Base-by-base conservation (phyloP, 306 rosid genomes). In the Fragaria iinumae region DNA sequence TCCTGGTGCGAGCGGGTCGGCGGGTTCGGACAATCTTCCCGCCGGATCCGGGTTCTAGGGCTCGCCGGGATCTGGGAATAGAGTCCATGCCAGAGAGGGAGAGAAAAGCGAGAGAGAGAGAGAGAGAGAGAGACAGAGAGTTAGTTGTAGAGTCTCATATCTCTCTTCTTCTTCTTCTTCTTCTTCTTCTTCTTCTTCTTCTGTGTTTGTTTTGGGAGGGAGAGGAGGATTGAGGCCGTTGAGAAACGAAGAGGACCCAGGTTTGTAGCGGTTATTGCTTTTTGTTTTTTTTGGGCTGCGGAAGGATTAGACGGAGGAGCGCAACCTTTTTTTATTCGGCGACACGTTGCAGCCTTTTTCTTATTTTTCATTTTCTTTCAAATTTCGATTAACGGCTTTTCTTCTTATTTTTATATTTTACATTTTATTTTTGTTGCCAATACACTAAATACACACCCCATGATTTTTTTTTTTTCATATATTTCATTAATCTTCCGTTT, bases 1-100 rank as follows among this genome's bases (percentile, higher is more conserved):
- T 92, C 57, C 80, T 87, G 2, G 84, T 47, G 16, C 80, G 38
- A 39, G 81, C 80, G 45, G 76, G 36, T 59, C 88, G 91, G 72
- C 96, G 85, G 34, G 84, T 55, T 1, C 99, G 89, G 66, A 92
- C 77, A 7, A 92, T 85, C 70, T 96, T 96, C 73, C 99, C 98
- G 45, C 98, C 98, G 27, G 93, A 81, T 81, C 91, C 82, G 53
- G 87, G 17, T 34, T 80, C 90, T 1, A 67, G 57, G 78, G 77
- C 71, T 29, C 76, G 82, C 32, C 87, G 89, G 69, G 93, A 90
- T 87, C 92, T 81, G 78, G 88, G 76, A 71, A 82, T 25, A 59
- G 96, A 78, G 72, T 87, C 91, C 98, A 91, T 91, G 78, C 25
- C 67, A 4, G 67, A 25, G 4, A 45, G 43, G n/a, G 52, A 71